Base-by-base conservation (phyloP, 116 monocot species). In the Phalaenopsis hybrid region DNA sequence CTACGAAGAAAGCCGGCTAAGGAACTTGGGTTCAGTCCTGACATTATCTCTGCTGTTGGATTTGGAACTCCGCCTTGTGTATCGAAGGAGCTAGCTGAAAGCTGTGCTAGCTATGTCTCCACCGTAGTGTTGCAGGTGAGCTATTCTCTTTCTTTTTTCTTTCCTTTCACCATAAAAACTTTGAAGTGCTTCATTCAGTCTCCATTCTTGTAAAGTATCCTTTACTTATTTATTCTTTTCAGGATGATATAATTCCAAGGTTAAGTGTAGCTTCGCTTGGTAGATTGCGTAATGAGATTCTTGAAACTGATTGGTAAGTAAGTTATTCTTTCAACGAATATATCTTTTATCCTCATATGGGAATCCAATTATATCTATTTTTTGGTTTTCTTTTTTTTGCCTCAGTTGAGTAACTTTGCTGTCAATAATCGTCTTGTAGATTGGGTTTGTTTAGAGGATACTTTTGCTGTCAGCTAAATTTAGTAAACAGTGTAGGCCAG, bases 211-310 rank as follows among this genome's bases (percentile, higher is more conserved):
- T 0, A 43, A 23, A 34, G 55, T 77, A 20, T 77, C 16, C 2
- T 51, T n/a, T 31, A 49, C 28, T 77, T 3, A 13, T 49, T 18
- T 51, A 28, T 77, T 7, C 6, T 75, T 85, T 83, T 49, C 90
- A 98, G 97, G 97, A 94, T 91, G 97, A 98, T 79, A 93, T 98
- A 69, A 83, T 98, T 80, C 97, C 97, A 83, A 86, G 95, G 81
- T 81, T 98, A 84, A 98, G 97, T 83, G 79, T 90, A 75, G 85
- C 94, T 90, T 94, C 95, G 20, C 51, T 94, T 21, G 83, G 89
- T 79, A 88, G 91, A 86, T 80, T 98, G 81, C 86, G 94, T 79
- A 93, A 90, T 86, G 97, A 98, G 85, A 93, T 98, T 79, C 82
- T 94, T 82, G 90, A 91, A 83, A 92, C 93, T 79, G 97, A 98